Evolutionary conservation across 192 early-diverging fungal genomes (phyloP).

Genomic region (Podochytrium sp.): DNA sequence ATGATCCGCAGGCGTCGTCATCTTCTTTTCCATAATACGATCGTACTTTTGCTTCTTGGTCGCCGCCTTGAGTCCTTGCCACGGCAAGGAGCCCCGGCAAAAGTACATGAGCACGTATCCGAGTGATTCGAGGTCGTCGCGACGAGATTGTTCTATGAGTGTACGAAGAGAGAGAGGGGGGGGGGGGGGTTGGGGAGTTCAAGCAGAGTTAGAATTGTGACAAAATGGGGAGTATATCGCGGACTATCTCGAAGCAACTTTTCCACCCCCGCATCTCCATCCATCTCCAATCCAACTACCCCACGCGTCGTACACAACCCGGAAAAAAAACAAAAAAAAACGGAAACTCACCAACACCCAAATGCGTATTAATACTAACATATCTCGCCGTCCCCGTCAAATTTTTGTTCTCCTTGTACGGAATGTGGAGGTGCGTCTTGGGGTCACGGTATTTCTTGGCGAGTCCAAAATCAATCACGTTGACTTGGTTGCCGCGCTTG

Average conservation of each 20-base stretch:
- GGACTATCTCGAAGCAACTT: no score
- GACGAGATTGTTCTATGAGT: conserved; percentile 62
- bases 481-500: conserved; percentile 67
- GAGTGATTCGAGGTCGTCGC: conserved; percentile 67
- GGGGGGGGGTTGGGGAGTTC: no score
- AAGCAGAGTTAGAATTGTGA: no score
- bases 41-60: conserved; percentile 75
- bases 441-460: conserved; percentile 71
- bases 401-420: conserved; percentile 71
- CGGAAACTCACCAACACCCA: conserved; percentile 55
- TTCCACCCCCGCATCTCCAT: no score
- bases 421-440: conserved; percentile 66
- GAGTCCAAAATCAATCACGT: conserved; percentile 70
- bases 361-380: conserved; percentile 64
- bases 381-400: conserved; percentile 69
- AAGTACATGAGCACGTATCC: conserved; percentile 73
- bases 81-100: conserved; percentile 62
- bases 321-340: neutral
- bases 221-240: no score
- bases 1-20: conserved; percentile 67
- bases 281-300: no score
- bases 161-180: neutral
- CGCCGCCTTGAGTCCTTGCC: conserved; percentile 68
- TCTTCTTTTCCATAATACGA: conserved; percentile 74
- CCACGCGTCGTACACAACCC: no score